These are phyloP conservation scores for Curvularia verruculosa DNA, from an alignment of 2,329 filamentous ascomycete genomes.

Conservation along the genomic window DNA sequence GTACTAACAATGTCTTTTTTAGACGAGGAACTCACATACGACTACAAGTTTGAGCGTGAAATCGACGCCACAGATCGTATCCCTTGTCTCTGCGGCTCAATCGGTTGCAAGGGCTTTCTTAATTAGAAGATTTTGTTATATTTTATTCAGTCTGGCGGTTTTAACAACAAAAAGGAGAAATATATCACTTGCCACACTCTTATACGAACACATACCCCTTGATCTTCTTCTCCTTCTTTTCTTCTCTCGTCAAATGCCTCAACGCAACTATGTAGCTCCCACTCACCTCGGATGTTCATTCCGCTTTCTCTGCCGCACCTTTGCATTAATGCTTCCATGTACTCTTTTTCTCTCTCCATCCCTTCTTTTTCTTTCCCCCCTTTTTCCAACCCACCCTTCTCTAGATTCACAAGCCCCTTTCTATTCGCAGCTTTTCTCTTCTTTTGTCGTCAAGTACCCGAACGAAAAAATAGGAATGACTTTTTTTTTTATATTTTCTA, in stretches of 20 bases:
- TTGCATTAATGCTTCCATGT: neutral
- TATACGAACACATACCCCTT: neutral
- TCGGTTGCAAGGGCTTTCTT: slow-evolving; percentile 97
- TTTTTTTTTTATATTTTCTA: too few species aligned
- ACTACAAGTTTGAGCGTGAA: slow-evolving; percentile 99
- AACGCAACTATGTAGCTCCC: neutral
- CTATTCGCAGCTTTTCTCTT: too few species aligned
- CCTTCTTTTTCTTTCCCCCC: neutral
- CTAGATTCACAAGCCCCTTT: neutral
- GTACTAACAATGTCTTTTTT: slow-evolving; percentile 31
- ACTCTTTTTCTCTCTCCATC: neutral
- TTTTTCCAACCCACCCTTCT: neutral
- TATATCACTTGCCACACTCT: neutral
- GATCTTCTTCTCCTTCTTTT: neutral
- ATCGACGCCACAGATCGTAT: slow-evolving; percentile 94
- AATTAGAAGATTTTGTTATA: slow-evolving; percentile 70
- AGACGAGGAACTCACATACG: slow-evolving; percentile 99
- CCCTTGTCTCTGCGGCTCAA: slow-evolving; percentile 93
- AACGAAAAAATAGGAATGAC: too few species aligned
- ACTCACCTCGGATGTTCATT: neutral
- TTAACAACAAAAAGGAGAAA: neutral
- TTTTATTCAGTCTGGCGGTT: neutral
- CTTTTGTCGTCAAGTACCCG: too few species aligned
- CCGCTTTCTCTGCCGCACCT: neutral
- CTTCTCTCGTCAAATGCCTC: neutral